phyloP scores from a whole-genome alignment of 2,329 filamentous ascomycete genomes.

The Myriangium duriaei region DNA sequence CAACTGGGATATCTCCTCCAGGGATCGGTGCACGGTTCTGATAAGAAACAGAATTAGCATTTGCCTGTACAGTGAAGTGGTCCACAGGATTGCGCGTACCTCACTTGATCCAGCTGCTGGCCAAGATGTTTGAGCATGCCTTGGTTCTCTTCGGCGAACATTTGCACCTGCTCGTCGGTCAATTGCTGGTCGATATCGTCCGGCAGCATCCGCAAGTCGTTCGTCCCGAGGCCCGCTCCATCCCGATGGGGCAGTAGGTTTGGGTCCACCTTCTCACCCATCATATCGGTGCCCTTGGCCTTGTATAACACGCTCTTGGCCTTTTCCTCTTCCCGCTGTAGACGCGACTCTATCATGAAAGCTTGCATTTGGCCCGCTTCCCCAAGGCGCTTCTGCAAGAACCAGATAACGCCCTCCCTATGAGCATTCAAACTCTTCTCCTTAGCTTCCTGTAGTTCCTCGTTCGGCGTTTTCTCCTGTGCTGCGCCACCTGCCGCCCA shows the following conservation, averaged over 20 bases:
- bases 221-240: slow-evolving; percentile 4
- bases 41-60: slow-evolving; percentile 8
- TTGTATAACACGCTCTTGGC: slow-evolving; percentile 76
- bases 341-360: slow-evolving; percentile 81
- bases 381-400: slow-evolving; percentile 62
- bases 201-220: background rate
- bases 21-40: slow-evolving; percentile 77
- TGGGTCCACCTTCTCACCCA: slow-evolving; percentile 2
- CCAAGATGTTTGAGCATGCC: slow-evolving; percentile 90
- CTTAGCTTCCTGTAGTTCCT: slow-evolving; percentile 57
- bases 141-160: slow-evolving; percentile 88
- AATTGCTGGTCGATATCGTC: slow-evolving; percentile 9
- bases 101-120: slow-evolving; percentile 85
- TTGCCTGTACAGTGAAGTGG: background rate
- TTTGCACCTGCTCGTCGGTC: slow-evolving; percentile 66
- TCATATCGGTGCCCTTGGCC: slow-evolving; percentile 28
- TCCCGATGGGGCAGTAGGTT: slow-evolving; percentile 4
- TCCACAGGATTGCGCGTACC: slow-evolving; percentile 56
- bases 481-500: slow-evolving; percentile 47
- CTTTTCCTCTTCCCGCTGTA: slow-evolving; percentile 78
- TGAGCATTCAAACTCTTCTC: slow-evolving; percentile 56
- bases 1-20: slow-evolving; percentile 84
- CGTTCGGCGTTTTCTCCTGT: slow-evolving; percentile 49
- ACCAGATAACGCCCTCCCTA: slow-evolving; percentile 74
- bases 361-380: slow-evolving; percentile 67